Evolutionary conservation across 441 rosid species (phyloP), one percentile per base, ranked within the genome.

Genomic region (Bocquillonia castaneifolia): DNA sequence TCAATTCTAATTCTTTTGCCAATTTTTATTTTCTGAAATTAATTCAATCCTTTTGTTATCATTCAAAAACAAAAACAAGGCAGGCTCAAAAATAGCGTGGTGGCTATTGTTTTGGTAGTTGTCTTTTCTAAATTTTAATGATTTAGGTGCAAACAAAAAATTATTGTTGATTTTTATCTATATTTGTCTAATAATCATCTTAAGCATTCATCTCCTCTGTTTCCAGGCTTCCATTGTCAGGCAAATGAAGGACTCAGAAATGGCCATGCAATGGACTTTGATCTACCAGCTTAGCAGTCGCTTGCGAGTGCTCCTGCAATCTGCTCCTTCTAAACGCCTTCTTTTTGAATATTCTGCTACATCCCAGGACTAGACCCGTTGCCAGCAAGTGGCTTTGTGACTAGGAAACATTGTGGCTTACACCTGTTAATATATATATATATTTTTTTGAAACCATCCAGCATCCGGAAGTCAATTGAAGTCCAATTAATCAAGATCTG

Each of bases 191-290:
- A 32, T 2, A 25, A 50, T 62, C 47, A 17, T 71, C 68, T 25
- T 14, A 71, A 59, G 17, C 39, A 44, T 32, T 23, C 45, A 18
- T 68, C 50, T 56, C 29, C 6, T 64, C 44, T 47, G 64, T 12
- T 47, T 50, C 17, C 69, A 88, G 97, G 99, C 99, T 39, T 90
- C 97, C 18, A 77, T 91, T 7, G 92, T 86, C 12, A 84, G 96
- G 82, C 97, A 93, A 84, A 87, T 93, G 96, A 93, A 91, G 79
- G 99, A 90, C 69, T 91, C 96, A 0, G 97, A 90, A 79, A 87
- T 91, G 97, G 99, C 96, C 0, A 88, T 85, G 96, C 94, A 89
- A 44, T 91, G 97, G 97, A 87, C 96, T 25, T 70, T 94, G 73
- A 90, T 87, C 69, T 91, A 91, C 78, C 89, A 94, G 79, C 97